Evolutionary conservation across 208 protist genomes (phyloP).

Genomic region (Tritrichomonas musculus): DNA sequence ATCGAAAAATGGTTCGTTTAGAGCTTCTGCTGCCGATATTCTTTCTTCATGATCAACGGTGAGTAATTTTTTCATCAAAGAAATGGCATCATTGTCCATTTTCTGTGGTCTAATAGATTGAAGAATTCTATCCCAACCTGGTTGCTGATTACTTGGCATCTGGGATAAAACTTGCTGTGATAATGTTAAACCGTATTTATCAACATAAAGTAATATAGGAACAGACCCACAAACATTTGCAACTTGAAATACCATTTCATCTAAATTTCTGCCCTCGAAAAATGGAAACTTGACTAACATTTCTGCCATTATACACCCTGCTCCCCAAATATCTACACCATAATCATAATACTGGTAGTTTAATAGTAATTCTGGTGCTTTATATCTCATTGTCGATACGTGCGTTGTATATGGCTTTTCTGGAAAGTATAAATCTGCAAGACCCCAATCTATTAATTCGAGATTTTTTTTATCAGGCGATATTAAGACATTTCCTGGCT

Average conservation of each 20-base stretch:
- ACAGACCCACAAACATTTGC: slow-evolving; percentile 80
- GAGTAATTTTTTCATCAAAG: slow-evolving; percentile 92
- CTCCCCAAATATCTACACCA: slow-evolving; percentile 94
- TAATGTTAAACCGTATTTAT: slow-evolving; percentile 86
- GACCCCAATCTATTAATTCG: slow-evolving; percentile 79
- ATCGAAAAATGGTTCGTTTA: slow-evolving; percentile 96
- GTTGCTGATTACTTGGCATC: slow-evolving; percentile 68
- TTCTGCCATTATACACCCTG: slow-evolving; percentile 95
- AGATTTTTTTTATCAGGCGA: slow-evolving; percentile 78
- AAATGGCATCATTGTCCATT: slow-evolving; percentile 84
- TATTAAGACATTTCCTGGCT: slow-evolving; percentile 98
- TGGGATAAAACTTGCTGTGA: slow-evolving; percentile 66
- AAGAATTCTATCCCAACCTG: slow-evolving; percentile 71
- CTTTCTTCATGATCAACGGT: slow-evolving; percentile 69
- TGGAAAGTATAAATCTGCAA: slow-evolving; percentile 98
- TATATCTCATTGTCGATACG: slow-evolving; percentile 97
- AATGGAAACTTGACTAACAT: slow-evolving; percentile 98
- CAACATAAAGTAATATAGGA: slow-evolving; percentile 38
- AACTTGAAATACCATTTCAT: slow-evolving; percentile 91
- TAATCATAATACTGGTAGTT: slow-evolving; percentile 96
- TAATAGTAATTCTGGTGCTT: slow-evolving; percentile 91
- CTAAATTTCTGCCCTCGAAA: slow-evolving; percentile 93
- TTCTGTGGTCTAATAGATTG: slow-evolving; percentile 76
- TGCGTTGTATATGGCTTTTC: slow-evolving; percentile 88
- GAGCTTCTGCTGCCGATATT: slow-evolving; percentile 90